Evolutionary conservation across 495 filamentous ascomycete species (phyloP).

Genomic region (Xylaria nigripes): DNA sequence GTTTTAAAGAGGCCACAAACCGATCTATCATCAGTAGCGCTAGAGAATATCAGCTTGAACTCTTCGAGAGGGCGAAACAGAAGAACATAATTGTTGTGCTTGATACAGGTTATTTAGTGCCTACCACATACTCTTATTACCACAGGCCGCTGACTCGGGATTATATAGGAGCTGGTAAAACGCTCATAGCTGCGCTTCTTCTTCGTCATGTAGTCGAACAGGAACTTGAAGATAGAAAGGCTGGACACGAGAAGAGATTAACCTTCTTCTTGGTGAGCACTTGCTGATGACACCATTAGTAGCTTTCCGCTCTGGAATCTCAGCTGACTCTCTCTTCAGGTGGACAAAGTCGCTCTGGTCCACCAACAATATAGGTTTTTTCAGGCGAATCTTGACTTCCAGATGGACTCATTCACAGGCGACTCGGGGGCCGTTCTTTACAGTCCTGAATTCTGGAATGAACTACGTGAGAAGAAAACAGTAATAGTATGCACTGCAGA

Average conservation of each 20-base stretch:
- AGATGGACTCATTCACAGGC: conserved; percentile 71
- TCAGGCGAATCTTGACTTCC: conserved; percentile 73
- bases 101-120: conserved; percentile 59
- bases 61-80: conserved; percentile 81
- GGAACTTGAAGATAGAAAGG: conserved; percentile 63
- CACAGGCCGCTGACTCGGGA: conserved; percentile 9
- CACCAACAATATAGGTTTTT: conserved; percentile 86
- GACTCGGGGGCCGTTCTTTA: conserved; percentile 50
- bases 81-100: conserved; percentile 91
- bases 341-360: conserved; percentile 82
- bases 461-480: conserved; percentile 62
- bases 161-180: conserved; percentile 87
- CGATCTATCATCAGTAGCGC: conserved; percentile 58
- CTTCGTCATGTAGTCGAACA: conserved; percentile 68
- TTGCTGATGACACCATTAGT: background rate
- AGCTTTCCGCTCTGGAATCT: too few species aligned
- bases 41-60: conserved; percentile 84
- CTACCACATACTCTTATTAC: background rate
- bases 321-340: conserved; percentile 33
- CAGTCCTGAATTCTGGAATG: conserved; percentile 59
- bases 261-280: conserved; percentile 71
- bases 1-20: conserved; percentile 23
- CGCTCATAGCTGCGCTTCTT: conserved; percentile 84
- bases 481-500: conserved; percentile 92
- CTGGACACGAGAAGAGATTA: conserved; percentile 53